Percentiles rank a stretch among this genome's conserved stretches.
phyloP scores from a whole-genome alignment of 202 grass and related monocot genomes.

The Eragrostis tef region DNA sequence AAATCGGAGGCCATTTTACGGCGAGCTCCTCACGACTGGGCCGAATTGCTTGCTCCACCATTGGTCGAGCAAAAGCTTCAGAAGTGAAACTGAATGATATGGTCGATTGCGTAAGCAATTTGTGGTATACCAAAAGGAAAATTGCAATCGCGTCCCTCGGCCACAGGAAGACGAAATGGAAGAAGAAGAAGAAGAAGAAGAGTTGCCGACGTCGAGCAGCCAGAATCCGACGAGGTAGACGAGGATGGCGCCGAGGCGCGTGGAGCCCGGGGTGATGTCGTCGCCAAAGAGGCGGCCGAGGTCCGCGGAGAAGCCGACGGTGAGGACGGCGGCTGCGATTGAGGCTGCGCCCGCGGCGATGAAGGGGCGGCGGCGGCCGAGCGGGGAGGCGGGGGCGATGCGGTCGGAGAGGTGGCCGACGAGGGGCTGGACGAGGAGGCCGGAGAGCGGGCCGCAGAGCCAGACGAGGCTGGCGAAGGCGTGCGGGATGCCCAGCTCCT shows the following conservation, averaged over 20 bases:
- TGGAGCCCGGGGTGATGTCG: slow-evolving; percentile 32
- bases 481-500: slow-evolving; percentile 89
- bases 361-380: slow-evolving; percentile 76
- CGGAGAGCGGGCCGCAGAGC: slow-evolving; percentile 88
- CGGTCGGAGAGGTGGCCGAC: slow-evolving; percentile 82
- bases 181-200: background rate
- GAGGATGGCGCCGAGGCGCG: slow-evolving; percentile 58
- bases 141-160: background rate
- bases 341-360: slow-evolving; percentile 65
- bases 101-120: background rate
- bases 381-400: slow-evolving; percentile 56
- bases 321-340: slow-evolving; percentile 62
- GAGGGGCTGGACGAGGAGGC: slow-evolving; percentile 84
- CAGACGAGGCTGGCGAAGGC: slow-evolving; percentile 89
- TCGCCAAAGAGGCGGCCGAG: slow-evolving; percentile 72
- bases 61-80: too few relatives aligned
- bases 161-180: too few relatives aligned
- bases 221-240: slow-evolving; percentile 88
- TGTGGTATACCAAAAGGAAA: background rate
- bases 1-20: slow-evolving; percentile 1
- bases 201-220: slow-evolving; percentile 91
- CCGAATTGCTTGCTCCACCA: background rate
- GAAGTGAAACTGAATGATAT: background rate
- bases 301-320: slow-evolving; percentile 79
- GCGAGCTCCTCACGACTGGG: background rate